phyloP scores from a whole-genome alignment of 257 asterid genomes.

The Solanum raphanifolium region DNA sequence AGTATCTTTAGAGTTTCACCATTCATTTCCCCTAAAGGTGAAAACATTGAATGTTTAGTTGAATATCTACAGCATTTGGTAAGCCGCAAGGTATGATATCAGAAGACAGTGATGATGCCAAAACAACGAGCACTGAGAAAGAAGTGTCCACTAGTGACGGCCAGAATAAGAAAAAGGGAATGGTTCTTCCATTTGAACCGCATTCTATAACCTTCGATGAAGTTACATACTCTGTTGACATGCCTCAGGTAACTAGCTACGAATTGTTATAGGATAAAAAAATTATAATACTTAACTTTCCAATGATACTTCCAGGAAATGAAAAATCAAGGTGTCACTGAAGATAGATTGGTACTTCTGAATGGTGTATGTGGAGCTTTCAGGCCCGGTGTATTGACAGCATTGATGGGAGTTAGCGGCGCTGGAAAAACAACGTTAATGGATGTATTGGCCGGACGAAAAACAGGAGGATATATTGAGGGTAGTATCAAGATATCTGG shows the following conservation, averaged over 20 bases:
- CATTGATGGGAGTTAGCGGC: constrained; percentile 6
- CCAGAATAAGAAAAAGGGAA: constrained; percentile 17
- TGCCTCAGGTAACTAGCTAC: constrained; percentile 37
- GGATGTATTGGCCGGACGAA: constrained; percentile 6
- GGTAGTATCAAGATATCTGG: background rate
- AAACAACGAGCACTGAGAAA: background rate
- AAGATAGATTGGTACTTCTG: background rate
- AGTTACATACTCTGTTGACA: constrained; percentile 45
- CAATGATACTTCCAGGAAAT: background rate
- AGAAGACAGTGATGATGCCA: background rate
- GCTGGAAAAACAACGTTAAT: constrained; percentile 5
- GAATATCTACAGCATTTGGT: background rate
- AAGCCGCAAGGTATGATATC: background rate
- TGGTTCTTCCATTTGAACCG: constrained; percentile 47
- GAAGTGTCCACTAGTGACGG: background rate
- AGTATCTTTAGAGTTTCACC: constrained; percentile 8
- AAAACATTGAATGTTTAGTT: background rate
- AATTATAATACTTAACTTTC: background rate
- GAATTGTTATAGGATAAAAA: background rate
- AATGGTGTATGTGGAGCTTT: constrained; percentile 2
- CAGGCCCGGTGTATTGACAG: constrained; percentile 5
- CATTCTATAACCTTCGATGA: constrained; percentile 41
- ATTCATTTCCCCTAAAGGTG: background rate
- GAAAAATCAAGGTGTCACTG: background rate
- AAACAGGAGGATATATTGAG: constrained; percentile 4